phyloP scores from a whole-genome alignment of 371 early-diverging fungal species.

The Mortierella sp. region DNA sequence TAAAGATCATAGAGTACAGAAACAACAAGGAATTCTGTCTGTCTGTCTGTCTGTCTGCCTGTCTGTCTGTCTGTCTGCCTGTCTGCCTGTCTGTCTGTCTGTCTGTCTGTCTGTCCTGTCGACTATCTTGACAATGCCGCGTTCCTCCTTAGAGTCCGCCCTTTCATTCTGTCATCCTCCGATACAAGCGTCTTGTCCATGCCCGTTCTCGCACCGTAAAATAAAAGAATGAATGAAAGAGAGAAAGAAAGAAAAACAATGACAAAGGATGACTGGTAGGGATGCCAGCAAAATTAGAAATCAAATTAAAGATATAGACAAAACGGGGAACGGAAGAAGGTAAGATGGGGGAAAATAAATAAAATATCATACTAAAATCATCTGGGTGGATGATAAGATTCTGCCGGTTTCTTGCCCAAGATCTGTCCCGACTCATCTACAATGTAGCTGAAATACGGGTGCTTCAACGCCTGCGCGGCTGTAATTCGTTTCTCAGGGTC shows the following conservation, averaged over 20 bases:
- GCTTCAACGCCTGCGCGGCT: conserved; percentile 73
- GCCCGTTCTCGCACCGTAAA: neutral
- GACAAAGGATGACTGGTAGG: neutral
- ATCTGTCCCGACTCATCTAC: conserved; percentile 38
- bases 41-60: neutral
- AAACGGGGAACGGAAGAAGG: neutral
- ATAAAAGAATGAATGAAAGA: too few relatives aligned
- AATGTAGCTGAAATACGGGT: conserved; percentile 67
- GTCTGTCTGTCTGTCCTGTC: neutral
- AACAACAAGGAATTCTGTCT: neutral
- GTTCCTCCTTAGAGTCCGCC: neutral
- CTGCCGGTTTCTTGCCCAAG: conserved; percentile 21
- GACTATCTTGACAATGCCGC: neutral
- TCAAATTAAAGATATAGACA: neutral
- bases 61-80: neutral
- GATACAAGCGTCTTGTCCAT: neutral
- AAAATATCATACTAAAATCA: conserved; percentile 3
- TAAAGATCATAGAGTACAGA: neutral
- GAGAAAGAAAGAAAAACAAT: neutral
- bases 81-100: neutral
- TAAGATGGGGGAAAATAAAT: neutral
- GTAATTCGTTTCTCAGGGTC: conserved; percentile 76
- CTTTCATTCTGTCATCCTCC: neutral
- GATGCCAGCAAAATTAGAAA: neutral
- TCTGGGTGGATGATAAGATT: conserved; percentile 14